These are phyloP conservation scores for Amylostereum chailletii DNA, from an alignment of 1,284 basidiomycete species.

Conservation along the genomic window DNA sequence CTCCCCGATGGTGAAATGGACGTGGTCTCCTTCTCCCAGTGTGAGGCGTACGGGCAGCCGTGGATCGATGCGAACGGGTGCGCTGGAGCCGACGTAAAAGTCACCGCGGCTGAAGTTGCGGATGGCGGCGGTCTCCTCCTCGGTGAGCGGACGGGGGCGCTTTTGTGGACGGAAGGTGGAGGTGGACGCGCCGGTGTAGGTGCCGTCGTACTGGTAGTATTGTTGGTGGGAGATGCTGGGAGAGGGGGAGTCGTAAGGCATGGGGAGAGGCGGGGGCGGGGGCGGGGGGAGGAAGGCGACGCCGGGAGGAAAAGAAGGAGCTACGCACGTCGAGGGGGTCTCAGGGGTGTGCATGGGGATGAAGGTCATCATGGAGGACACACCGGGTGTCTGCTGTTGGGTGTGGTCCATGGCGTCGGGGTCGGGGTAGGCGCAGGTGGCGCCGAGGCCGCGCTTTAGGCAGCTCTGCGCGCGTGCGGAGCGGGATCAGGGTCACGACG, in stretches of 20 bases:
- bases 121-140: slow-evolving; percentile 72
- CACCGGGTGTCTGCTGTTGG: slow-evolving; percentile 39
- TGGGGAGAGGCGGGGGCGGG: slow-evolving; percentile 11
- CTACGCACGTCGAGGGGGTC: slow-evolving; percentile 14
- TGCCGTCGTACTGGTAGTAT: slow-evolving; percentile 69
- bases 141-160: slow-evolving; percentile 64
- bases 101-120: slow-evolving; percentile 70
- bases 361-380: slow-evolving; percentile 14
- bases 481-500: slow-evolving; percentile 7
- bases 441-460: slow-evolving; percentile 64
- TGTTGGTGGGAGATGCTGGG: slow-evolving; percentile 48
- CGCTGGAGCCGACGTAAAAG: slow-evolving; percentile 68
- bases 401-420: slow-evolving; percentile 48
- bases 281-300: slow-evolving; percentile 2
- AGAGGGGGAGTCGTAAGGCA: slow-evolving; percentile 26
- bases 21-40: slow-evolving; percentile 70
- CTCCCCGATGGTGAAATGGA: slow-evolving; percentile 71
- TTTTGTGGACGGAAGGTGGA: slow-evolving; percentile 69
- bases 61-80: slow-evolving; percentile 71
- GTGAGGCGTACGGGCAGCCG: slow-evolving; percentile 66
- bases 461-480: slow-evolving; percentile 45
- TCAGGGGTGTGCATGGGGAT: slow-evolving; percentile 10
- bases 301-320: slow-evolving; percentile 16
- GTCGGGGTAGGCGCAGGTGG: slow-evolving; percentile 66
- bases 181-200: slow-evolving; percentile 54